Conservation (phyloP, 768 basidiomycete genomes). For the Boletus vermiculosoides region DNA sequence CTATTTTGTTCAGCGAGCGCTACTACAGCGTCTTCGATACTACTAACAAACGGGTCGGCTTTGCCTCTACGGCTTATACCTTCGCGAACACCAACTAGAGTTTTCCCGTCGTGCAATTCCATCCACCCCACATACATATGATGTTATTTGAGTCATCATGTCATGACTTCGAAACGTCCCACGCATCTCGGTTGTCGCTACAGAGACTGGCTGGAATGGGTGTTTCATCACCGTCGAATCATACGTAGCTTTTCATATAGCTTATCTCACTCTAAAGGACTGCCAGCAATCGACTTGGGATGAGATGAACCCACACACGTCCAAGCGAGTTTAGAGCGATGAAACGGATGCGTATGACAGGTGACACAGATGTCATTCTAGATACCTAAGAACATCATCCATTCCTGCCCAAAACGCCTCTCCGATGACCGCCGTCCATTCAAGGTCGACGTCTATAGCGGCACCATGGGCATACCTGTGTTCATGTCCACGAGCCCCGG, state of each 20-base stretch:
- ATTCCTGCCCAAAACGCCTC: slow-evolving; percentile 13
- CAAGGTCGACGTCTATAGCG: background rate
- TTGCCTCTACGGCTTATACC: slow-evolving; percentile 7
- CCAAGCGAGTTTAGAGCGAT: background rate
- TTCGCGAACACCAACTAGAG: background rate
- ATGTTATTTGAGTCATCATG: background rate
- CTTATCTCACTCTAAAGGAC: background rate
- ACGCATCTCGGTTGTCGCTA: background rate
- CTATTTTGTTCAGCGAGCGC: background rate
- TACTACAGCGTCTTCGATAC: slow-evolving; percentile 40
- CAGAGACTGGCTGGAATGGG: background rate
- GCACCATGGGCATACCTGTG: background rate
- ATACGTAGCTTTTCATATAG: background rate
- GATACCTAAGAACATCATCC: slow-evolving; percentile 13
- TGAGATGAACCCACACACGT: background rate
- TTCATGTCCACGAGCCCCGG: background rate
- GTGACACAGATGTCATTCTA: slow-evolving; percentile 6
- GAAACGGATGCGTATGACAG: background rate
- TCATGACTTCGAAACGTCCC: too few relatives aligned
- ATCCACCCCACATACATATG: background rate
- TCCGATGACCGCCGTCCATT: slow-evolving; percentile 9
- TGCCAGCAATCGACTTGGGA: background rate
- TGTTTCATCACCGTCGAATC: background rate
- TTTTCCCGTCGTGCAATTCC: background rate
- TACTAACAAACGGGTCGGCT: slow-evolving; percentile 5